Percentiles rank a stretch among this genome's conserved stretches.
phyloP scores from a whole-genome alignment of 345 rosid genomes.

The Jatropha curcas region DNA sequence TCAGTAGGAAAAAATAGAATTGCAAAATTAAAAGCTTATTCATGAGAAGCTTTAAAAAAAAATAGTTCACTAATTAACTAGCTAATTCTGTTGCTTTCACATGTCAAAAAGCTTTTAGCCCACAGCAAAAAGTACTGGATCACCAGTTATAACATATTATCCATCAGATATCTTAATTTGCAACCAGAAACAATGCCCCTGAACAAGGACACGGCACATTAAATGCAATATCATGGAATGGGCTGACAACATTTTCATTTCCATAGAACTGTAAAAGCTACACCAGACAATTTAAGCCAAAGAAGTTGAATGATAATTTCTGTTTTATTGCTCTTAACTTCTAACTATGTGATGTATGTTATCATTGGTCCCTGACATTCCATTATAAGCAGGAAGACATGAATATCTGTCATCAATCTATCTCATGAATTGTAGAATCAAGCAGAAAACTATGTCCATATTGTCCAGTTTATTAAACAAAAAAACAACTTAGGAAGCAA shows the following conservation, averaged over 20 bases:
- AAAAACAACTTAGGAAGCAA: not conserved
- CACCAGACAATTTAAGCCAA: not conserved
- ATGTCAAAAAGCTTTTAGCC: constrained; percentile 1
- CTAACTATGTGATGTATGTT: not conserved
- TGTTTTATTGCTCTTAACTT: not conserved
- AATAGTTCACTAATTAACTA: not conserved
- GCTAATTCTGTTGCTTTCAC: not conserved
- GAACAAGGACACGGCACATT: not conserved
- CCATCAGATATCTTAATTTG: not conserved
- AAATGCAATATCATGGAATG: not conserved
- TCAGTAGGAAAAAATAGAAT: not conserved
- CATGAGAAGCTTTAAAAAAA: not conserved
- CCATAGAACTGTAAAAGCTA: not conserved
- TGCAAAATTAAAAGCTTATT: not conserved
- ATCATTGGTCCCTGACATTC: not conserved
- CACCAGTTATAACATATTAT: not conserved
- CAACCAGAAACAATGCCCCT: not conserved
- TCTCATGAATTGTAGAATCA: not conserved
- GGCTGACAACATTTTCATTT: not conserved
- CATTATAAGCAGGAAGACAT: not conserved
- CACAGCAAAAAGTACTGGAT: not conserved
- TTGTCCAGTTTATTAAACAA: not conserved
- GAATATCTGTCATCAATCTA: too few species aligned
- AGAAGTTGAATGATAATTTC: not conserved
- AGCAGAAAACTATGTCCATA: not conserved